Base-by-base conservation (phyloP, 75 land plant genomes). In the Pinus taeda region DNA sequence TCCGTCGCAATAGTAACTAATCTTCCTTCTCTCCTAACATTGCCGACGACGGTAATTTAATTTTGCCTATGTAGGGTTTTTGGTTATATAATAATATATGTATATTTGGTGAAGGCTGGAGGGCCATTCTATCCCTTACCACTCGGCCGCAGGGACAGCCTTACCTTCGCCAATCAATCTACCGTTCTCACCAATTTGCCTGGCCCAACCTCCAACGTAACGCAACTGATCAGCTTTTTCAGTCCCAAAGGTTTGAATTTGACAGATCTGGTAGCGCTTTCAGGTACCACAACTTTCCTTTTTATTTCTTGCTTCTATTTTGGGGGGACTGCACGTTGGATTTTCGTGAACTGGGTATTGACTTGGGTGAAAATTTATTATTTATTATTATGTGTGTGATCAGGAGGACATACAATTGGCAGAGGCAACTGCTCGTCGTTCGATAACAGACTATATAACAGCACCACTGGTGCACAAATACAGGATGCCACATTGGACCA, bases 371-470 rank as follows among this genome's bases (percentile, higher is more conserved):
- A 6, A 45, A 7, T 6, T 45, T 45, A 45, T 45, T 8, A 8
- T 45, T 49, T 49, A 49, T 49, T 9, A 49, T 49, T 49, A 49
- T 49, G 55, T 49, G 55, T 9, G 55, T 49, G 11, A 49, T 79
- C 83, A 39, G 77, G 77, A 26, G 59, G 81, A 18, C 84, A 82
- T 77, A 79, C 82, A 21, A 73, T 82, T 18, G 82, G 84, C 6
- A 22, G 61, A 15, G 66, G 20, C 30, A 57, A 30, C 11, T 71
- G 74, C 26, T 1, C 5, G 18, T 21, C 53, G 2, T 71, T 71
- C 14, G 15, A 53, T 3, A 21, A 42, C 57, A 42, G 74, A 4
- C 24, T 71, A 15, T 71, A 71, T 45, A 71, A 71, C 57, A 22
- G 0, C 18, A 49, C 9, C 29, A 71, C 57, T 4, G 57, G 74